Percentiles rank a stretch among this genome's conserved stretches.
Evolutionary conservation across 495 filamentous ascomycete species (phyloP).

Genomic region (Neurospora tetraspora): DNA sequence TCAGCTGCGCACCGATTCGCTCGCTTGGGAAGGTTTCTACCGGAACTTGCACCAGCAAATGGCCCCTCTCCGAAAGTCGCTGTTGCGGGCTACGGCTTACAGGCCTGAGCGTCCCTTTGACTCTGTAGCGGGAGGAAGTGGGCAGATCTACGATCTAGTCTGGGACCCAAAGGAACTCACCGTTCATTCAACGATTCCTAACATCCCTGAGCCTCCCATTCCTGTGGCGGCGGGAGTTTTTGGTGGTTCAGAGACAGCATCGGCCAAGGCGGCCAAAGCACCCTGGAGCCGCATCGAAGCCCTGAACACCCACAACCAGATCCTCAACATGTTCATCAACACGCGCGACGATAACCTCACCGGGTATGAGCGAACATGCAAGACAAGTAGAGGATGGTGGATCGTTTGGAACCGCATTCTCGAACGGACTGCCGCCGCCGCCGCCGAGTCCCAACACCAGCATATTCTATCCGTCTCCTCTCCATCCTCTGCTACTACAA

Average conservation of each 20-base stretch:
- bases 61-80: conserved; percentile 60
- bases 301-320: conserved; percentile 80
- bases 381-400: conserved; percentile 93
- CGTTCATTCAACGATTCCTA: conserved; percentile 77
- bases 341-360: conserved; percentile 42
- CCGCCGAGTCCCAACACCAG: background rate
- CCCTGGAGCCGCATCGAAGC: conserved; percentile 76
- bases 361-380: conserved; percentile 78
- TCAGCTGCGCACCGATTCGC: conserved; percentile 52
- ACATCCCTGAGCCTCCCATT: conserved; percentile 60
- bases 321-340: conserved; percentile 62
- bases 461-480: background rate
- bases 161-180: conserved; percentile 72
- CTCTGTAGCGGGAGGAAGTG: conserved; percentile 23
- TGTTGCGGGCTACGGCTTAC: conserved; percentile 54
- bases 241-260: background rate
- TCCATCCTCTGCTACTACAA: background rate
- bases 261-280: conserved; percentile 6
- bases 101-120: conserved; percentile 31
- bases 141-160: conserved; percentile 70
- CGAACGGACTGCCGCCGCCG: conserved; percentile 20
- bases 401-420: conserved; percentile 80
- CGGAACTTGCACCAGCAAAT: conserved; percentile 74
- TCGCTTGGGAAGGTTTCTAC: conserved; percentile 65
- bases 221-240: background rate